These are phyloP conservation scores for Detonula confervacea DNA, from an alignment of 352 stramenopile species.

Conservation along the genomic window DNA sequence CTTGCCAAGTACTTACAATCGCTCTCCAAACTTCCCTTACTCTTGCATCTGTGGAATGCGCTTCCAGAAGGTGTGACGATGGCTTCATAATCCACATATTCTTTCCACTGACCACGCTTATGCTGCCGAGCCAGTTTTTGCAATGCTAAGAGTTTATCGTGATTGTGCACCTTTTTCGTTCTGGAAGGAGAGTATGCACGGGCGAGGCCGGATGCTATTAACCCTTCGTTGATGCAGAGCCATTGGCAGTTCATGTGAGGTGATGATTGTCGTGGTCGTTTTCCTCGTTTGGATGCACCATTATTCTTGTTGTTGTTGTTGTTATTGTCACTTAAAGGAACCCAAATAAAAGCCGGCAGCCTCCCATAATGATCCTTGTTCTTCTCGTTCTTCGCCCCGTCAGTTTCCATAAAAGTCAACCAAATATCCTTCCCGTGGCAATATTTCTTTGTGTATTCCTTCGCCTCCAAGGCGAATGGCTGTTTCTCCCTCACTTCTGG, in stretches of 20 bases:
- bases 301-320: no score
- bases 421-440: conserved; percentile 71
- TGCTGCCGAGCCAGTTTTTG: conserved; percentile 58
- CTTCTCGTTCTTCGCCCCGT: conserved; percentile 30
- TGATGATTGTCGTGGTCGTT: neutral
- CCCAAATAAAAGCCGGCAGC: conserved; percentile 69
- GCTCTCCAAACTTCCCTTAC: conserved; percentile 22
- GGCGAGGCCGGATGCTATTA: conserved; percentile 67
- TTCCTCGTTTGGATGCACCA: conserved; percentile 10
- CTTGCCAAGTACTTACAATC: conserved; percentile 69
- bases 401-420: conserved; percentile 45
- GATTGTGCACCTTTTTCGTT: conserved; percentile 65
- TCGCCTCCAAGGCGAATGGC: conserved; percentile 75
- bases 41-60: conserved; percentile 69
- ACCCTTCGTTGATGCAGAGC: conserved; percentile 79
- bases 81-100: conserved; percentile 60
- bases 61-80: conserved; percentile 66
- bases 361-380: conserved; percentile 78
- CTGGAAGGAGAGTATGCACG: conserved; percentile 62
- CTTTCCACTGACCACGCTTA: conserved; percentile 63
- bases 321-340: conserved; percentile 24
- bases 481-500: conserved; percentile 80
- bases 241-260: conserved; percentile 32
- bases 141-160: conserved; percentile 65
- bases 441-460: conserved; percentile 71